These are phyloP conservation scores for Poa annua DNA, from an alignment of 176 grass and related monocot species.

Conservation along the genomic window DNA sequence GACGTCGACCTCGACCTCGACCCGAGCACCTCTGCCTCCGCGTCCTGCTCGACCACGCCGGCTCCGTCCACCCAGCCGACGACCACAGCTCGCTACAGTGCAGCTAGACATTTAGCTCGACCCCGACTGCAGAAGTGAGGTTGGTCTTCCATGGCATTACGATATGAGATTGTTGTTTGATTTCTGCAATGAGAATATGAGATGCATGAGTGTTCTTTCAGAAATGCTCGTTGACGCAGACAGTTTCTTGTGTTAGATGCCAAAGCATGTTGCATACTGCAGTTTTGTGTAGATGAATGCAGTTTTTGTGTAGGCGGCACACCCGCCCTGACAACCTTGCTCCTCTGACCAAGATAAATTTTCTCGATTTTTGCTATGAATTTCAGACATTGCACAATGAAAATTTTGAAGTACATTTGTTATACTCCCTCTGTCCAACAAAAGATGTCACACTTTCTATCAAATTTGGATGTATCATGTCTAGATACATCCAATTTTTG, in stretches of 20 bases:
- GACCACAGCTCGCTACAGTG: not conserved
- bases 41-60: not conserved
- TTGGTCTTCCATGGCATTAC: not conserved
- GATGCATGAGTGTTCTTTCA: not conserved
- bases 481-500: too few species aligned
- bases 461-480: too few species aligned
- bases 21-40: not conserved
- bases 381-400: not conserved
- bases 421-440: too few species aligned
- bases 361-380: not conserved
- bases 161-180: not conserved
- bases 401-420: not conserved
- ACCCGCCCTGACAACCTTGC: not conserved
- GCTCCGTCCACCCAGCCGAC: not conserved
- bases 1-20: not conserved
- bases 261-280: not conserved
- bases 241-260: conserved; percentile 1
- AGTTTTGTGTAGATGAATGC: not conserved
- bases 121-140: not conserved
- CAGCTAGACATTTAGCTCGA: not conserved
- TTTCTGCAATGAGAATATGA: not conserved
- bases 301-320: not conserved
- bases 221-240: not conserved
- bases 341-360: not conserved
- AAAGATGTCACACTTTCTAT: too few species aligned